Base-by-base conservation (phyloP, 129 eudicot genomes). In the Mikania micrantha region DNA sequence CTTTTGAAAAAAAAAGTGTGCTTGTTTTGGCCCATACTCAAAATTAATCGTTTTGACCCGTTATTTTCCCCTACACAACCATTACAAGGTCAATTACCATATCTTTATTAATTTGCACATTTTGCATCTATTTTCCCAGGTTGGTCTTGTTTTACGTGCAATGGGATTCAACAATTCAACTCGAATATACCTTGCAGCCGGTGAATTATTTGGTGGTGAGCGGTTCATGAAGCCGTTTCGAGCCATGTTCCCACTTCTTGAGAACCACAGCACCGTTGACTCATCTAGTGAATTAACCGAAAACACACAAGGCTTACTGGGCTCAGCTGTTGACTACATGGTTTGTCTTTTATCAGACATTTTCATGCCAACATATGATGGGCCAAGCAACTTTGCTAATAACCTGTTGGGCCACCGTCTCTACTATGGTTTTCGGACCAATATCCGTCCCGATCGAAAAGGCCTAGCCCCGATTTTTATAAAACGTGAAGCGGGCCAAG, bases 291-390 rank as follows among this genome's bases (percentile, higher is more conserved):
- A 93, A 72, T 85, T 93, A 38, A 82, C 80, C 3, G 88, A 86
- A 67, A 93, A 83, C 66, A 70, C 85, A 12, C 82, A 58, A 62
- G 96, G 98, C 38, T 77, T 93, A 60, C 42, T 86, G 60, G 98
- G 98, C 36, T 88, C 98, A 54, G 98, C 98, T 24, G 98, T 93
- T 49, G 98, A 93, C 77, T 93, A 93, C 85, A 93, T 93, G 96
- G 98, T 93, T 21, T 93, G 98, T 66, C 95, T 93, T 50, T 87
- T 93, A 21, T 76, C 98, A 2, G 98, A 93, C 84, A 88, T 88
- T 50, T 93, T 93, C 79, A 82, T 93, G 95, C 96, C 98, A 49
- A 93, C 98, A 28, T 93, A 93, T 76, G 98, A 93, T 47, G 98
- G 98, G 17, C 98, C 95, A 24, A 93, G 96, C 84, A 93, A 93